Conservation (phyloP, 768 basidiomycete genomes). For the Podaxis pistillaris region DNA sequence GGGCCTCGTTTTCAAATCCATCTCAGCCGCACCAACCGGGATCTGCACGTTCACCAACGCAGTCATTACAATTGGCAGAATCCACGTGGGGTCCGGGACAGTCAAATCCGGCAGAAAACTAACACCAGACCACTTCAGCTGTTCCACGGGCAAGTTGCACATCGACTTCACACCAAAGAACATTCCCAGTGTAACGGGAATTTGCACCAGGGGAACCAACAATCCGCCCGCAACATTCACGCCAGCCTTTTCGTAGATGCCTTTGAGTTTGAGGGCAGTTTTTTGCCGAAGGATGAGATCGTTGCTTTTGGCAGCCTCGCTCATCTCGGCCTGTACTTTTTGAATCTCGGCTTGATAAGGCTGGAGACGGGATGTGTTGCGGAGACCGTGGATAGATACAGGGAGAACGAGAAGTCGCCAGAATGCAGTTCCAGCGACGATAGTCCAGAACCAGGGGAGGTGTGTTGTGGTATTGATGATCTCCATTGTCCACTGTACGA, state of each 20-base stretch:
- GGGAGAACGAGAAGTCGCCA: slow-evolving; percentile 65
- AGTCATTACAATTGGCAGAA: slow-evolving; percentile 63
- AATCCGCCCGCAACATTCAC: slow-evolving; percentile 53
- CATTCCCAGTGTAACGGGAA: slow-evolving; percentile 74
- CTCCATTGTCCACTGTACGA: slow-evolving; percentile 64
- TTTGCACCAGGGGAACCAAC: slow-evolving; percentile 55
- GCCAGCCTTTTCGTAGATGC: slow-evolving; percentile 62
- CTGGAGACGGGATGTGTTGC: slow-evolving; percentile 57
- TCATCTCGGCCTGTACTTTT: slow-evolving; percentile 45
- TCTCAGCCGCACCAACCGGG: slow-evolving; percentile 54
- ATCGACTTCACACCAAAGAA: slow-evolving; percentile 82
- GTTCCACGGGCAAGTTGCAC: slow-evolving; percentile 67
- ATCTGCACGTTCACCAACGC: slow-evolving; percentile 69
- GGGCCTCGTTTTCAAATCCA: slow-evolving; percentile 57
- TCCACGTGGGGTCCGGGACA: slow-evolving; percentile 67
- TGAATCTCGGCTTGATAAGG: slow-evolving; percentile 55
- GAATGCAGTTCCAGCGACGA: slow-evolving; percentile 60
- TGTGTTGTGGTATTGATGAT: slow-evolving; percentile 65
- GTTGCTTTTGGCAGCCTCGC: slow-evolving; percentile 26
- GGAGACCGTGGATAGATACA: slow-evolving; percentile 52
- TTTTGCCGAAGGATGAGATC: slow-evolving; percentile 51
- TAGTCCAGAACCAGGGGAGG: slow-evolving; percentile 84
- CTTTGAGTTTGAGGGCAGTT: slow-evolving; percentile 50
- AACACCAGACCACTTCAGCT: slow-evolving; percentile 76
- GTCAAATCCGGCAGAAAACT: slow-evolving; percentile 77